Conservation (phyloP, 1,139 yeast species). For the Zygosaccharomyces sapae region DNA sequence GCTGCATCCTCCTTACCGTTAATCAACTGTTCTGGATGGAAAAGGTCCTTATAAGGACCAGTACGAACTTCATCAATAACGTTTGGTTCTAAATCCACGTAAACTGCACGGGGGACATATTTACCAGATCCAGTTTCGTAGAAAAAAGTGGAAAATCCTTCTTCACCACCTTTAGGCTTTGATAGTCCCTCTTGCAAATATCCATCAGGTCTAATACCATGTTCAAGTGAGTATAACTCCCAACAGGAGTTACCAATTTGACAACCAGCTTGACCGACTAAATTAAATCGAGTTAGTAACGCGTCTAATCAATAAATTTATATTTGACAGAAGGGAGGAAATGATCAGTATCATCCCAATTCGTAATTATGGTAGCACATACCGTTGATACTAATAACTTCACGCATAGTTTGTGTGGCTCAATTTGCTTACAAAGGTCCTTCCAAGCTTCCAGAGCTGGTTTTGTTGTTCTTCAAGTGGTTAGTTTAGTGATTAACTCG, state of each 20-base stretch:
- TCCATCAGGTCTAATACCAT: conserved; percentile 88
- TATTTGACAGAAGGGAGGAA: neutral
- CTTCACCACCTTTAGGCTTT: conserved; percentile 85
- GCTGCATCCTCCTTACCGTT: conserved; percentile 99
- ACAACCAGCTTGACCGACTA: conserved; percentile 78
- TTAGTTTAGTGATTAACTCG: conserved; percentile 4
- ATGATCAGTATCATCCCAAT: neutral
- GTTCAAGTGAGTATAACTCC: conserved; percentile 96
- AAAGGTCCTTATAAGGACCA: conserved; percentile 83
- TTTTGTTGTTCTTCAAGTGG: conserved; percentile 6
- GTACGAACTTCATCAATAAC: conserved; percentile 97
- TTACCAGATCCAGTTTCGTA: conserved; percentile 95
- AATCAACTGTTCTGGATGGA: conserved; percentile 96
- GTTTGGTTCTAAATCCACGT: conserved; percentile 96
- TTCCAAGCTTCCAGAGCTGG: conserved; percentile 3
- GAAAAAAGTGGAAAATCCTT: conserved; percentile 93
- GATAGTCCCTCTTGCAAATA: conserved; percentile 67
- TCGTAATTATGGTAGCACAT: neutral
- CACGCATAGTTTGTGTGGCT: conserved; percentile 59
- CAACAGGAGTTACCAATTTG: conserved; percentile 99
- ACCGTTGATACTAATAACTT: conserved; percentile 89
- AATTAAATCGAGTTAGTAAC: conserved; percentile 11
- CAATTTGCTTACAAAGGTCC: conserved; percentile 1
- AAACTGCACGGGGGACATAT: conserved; percentile 95
- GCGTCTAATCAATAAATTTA: conserved; percentile 4